These are phyloP conservation scores for Colletotrichum sp. DNA, from an alignment of 2,329 filamentous ascomycete species.

Conservation along the genomic window DNA sequence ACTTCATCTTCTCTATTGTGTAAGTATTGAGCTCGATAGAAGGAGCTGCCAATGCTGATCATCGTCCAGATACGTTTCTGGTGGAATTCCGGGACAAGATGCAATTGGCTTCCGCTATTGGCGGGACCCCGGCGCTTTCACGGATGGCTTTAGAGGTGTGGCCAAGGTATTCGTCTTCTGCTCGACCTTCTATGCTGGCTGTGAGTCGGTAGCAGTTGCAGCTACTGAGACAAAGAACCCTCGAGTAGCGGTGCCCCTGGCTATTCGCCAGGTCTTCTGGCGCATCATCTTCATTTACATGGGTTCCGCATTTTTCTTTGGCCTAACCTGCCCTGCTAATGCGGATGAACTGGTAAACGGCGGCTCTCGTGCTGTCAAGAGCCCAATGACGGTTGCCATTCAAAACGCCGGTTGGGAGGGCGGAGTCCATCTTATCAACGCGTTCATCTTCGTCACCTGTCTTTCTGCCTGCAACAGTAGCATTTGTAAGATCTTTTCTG, in stretches of 20 bases:
- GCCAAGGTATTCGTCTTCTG: constrained; percentile 73
- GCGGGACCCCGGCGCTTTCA: constrained; percentile 73
- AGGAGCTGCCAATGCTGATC: not conserved
- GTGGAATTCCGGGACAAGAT: constrained; percentile 63
- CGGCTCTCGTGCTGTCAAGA: constrained; percentile 67
- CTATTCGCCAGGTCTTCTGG: constrained; percentile 66
- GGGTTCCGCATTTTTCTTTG: constrained; percentile 76
- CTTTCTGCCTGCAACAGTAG: constrained; percentile 75
- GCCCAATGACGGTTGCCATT: constrained; percentile 76
- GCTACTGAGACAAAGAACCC: constrained; percentile 67
- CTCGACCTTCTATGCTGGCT: constrained; percentile 74
- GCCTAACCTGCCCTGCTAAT: constrained; percentile 75
- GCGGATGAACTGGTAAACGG: constrained; percentile 67
- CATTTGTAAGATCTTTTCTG: constrained; percentile 50
- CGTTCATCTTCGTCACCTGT: constrained; percentile 76
- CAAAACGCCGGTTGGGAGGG: constrained; percentile 76
- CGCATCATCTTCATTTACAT: constrained; percentile 69
- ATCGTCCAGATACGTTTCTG: constrained; percentile 61
- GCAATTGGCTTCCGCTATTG: constrained; percentile 74
- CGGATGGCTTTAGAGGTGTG: constrained; percentile 69
- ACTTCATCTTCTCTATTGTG: constrained; percentile 76
- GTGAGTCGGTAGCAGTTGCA: constrained; percentile 67
- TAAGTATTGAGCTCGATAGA: constrained; percentile 26
- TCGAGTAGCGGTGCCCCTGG: constrained; percentile 57
- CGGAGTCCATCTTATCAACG: constrained; percentile 79